Evolutionary conservation across 129 eudicot species (phyloP).

Genomic region (Flaveria ramosissima): DNA sequence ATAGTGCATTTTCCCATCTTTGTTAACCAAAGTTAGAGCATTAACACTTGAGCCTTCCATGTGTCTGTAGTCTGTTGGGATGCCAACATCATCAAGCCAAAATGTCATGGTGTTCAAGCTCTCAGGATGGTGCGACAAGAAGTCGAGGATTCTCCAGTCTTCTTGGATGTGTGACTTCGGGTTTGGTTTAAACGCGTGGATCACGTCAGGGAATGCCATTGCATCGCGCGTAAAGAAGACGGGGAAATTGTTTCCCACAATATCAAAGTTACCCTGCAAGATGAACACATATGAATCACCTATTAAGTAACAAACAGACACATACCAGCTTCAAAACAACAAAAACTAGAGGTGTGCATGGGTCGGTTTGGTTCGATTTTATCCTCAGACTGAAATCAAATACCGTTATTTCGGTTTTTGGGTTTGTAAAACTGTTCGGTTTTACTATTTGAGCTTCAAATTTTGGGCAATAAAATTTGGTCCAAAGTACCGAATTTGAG

Average conservation of each 20-base stretch:
- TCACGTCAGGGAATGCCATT: conserved; percentile 80
- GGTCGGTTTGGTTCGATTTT: too few relatives aligned
- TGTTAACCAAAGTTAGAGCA: conserved; percentile 62
- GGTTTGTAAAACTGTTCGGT: too few relatives aligned
- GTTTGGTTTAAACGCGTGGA: conserved; percentile 80
- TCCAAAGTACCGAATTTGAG: too few relatives aligned
- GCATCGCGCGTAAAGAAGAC: conserved; percentile 78
- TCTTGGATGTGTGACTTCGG: conserved; percentile 87
- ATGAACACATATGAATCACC: conserved; percentile 13
- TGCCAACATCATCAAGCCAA: conserved; percentile 71
- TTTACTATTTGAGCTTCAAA: too few relatives aligned
- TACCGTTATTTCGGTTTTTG: too few relatives aligned
- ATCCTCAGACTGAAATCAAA: too few relatives aligned
- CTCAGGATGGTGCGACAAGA: conserved; percentile 80
- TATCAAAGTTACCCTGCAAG: conserved; percentile 74
- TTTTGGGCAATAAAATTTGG: too few relatives aligned
- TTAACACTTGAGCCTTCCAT: conserved; percentile 83
- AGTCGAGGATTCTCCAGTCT: conserved; percentile 82
- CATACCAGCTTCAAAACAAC: not conserved
- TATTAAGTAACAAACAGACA: not conserved
- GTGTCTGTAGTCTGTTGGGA: conserved; percentile 81
- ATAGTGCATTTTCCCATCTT: conserved; percentile 63
- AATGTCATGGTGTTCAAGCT: conserved; percentile 73
- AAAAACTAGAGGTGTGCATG: not conserved
- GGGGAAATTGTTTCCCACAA: conserved; percentile 89